Percentiles rank a stretch among this genome's conserved stretches.
phyloP scores from a whole-genome alignment of 108 stramenopile species.

The Nitzschia inconspicua region DNA sequence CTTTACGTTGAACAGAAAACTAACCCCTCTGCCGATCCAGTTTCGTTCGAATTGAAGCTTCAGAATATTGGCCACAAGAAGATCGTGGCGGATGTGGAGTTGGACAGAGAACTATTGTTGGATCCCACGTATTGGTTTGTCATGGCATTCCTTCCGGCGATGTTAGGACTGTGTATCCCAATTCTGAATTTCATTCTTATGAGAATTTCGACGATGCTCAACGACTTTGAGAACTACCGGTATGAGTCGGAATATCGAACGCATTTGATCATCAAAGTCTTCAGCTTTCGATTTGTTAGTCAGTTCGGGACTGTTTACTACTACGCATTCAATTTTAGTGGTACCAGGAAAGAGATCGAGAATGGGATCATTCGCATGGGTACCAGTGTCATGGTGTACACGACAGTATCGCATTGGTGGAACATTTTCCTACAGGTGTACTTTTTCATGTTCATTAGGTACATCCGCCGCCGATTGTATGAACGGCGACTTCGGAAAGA shows the following conservation, averaged over 20 bases:
- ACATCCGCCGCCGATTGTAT: conserved; percentile 53
- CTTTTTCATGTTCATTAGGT: conserved; percentile 68
- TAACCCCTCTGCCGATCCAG: conserved; percentile 31
- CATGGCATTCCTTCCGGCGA: conserved; percentile 69
- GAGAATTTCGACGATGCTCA: conserved; percentile 73
- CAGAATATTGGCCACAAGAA: conserved; percentile 54
- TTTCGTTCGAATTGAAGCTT: conserved; percentile 40
- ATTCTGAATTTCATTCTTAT: conserved; percentile 80
- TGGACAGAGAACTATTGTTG: conserved; percentile 53
- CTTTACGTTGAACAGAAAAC: conserved; percentile 48
- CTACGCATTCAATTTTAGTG: conserved; percentile 70
- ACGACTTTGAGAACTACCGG: conserved; percentile 94
- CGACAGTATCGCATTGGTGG: conserved; percentile 88
- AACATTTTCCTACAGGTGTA: conserved; percentile 76
- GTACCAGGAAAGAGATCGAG: conserved; percentile 48
- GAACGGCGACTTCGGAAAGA: conserved; percentile 45
- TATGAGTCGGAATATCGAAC: conserved; percentile 90
- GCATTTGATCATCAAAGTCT: conserved; percentile 95
- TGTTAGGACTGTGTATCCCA: conserved; percentile 82
- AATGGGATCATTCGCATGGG: conserved; percentile 85
- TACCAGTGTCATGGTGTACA: conserved; percentile 71
- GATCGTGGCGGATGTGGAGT: conserved; percentile 47
- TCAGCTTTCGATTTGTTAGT: conserved; percentile 97
- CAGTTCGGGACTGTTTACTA: conserved; percentile 96
- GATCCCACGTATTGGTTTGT: conserved; percentile 86